Conservation (phyloP, 768 basidiomycete genomes). For the Daedaleopsis sinensis region DNA sequence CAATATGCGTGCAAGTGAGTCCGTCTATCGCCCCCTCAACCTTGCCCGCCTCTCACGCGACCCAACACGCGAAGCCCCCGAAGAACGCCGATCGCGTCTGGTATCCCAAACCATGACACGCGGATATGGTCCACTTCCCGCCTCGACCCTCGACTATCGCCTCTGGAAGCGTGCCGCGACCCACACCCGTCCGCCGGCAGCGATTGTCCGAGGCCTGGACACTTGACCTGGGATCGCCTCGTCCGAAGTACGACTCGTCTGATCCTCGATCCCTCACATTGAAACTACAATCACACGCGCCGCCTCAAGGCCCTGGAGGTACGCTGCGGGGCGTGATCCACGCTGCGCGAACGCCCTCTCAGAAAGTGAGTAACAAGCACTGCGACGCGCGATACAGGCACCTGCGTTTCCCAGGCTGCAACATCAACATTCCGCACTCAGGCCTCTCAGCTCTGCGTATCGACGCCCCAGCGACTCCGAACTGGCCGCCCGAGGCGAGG, state of each 20-base stretch:
- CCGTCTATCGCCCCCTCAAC: neutral
- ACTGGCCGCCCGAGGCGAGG: neutral
- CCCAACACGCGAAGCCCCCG: neutral
- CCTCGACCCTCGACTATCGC: neutral
- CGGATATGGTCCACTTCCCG: neutral
- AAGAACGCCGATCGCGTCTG: neutral
- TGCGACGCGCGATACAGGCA: neutral
- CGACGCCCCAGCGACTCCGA: neutral
- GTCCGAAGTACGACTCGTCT: neutral
- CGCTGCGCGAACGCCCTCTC: neutral
- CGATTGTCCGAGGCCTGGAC: neutral
- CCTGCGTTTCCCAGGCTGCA: neutral
- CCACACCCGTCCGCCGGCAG: neutral
- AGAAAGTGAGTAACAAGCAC: neutral
- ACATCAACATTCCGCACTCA: neutral
- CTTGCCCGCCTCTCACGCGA: neutral
- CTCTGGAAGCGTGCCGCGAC: neutral
- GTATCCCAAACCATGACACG: neutral
- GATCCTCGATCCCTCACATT: neutral
- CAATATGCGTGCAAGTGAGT: neutral
- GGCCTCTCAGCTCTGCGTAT: too few relatives aligned
- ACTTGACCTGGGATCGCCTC: neutral
- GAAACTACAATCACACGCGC: neutral
- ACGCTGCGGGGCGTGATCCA: neutral
- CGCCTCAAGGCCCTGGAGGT: neutral